Base-by-base conservation (phyloP, 164 flowering plant genomes). In the Cinnamomum chago region DNA sequence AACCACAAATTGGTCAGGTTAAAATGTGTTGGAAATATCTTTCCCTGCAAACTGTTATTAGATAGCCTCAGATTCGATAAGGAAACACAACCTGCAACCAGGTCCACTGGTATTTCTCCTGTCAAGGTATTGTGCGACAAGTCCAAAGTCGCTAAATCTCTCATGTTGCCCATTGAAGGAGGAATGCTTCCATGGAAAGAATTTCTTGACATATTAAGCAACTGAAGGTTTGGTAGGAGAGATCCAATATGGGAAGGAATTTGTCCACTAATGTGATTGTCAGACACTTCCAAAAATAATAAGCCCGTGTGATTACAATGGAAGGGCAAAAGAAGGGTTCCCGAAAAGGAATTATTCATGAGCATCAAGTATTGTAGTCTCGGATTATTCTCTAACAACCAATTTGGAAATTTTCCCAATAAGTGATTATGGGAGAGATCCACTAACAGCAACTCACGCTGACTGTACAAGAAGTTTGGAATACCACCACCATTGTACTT, bases 91-190 rank as follows among this genome's bases (percentile, higher is more conserved):
- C 80, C 70, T 1, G 4, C 27, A 6, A 23, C 18, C 18, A 77
- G 50, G 0, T 50, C 25, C 10, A 74, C 40, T 2, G 80, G 84
- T 30, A 79, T 5, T 22, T 74, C 76, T 35, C 82, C 78, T 0
- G 71, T 62, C 11, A 82, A 82, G 3, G 33, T 70, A 68, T 82
- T 82, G 33, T 13, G 70, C n/a, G 82, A 82, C 20, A 79, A 68
- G 23, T 82, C 84, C 27, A 82, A 58, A 3, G 3, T 0, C 0
- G n/a, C 0, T 22, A 82, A 65, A 0, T 3, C 5, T n/a, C 17
- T 70, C 76, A 82, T 66, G 2, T 71, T 25, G 14, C 79, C 79
- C 1, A 82, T 0, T 1, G 82, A 81, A 24, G 74, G 27, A 28
- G 78, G 83, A 6, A 77, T 72, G 20, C 2, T 60, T 5, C 76